phyloP scores from a whole-genome alignment of 805 yeast genomes.

The Yamadazyma kitorensis region DNA sequence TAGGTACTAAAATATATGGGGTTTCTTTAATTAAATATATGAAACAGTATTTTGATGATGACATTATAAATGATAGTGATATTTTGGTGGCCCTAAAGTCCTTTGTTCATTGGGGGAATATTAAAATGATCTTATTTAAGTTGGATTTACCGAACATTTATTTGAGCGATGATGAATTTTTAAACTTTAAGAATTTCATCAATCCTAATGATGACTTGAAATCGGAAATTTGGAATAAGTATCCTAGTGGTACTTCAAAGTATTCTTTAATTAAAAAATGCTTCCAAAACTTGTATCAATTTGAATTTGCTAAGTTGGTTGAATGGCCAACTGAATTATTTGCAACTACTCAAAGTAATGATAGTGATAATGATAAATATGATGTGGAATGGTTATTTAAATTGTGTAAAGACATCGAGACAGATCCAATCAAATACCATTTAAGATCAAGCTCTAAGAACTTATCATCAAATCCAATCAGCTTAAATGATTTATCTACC shows the following conservation, averaged over 20 bases:
- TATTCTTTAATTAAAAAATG: constrained; percentile 41
- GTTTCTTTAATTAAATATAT: constrained; percentile 38
- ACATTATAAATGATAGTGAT: constrained; percentile 35
- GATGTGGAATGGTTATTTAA: constrained; percentile 34
- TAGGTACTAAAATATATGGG: constrained; percentile 50
- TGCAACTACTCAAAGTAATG: too few species aligned
- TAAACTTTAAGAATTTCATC: constrained; percentile 40
- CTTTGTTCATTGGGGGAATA: constrained; percentile 55
- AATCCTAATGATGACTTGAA: constrained; percentile 39
- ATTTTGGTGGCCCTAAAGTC: constrained; percentile 48
- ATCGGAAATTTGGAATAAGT: constrained; percentile 39
- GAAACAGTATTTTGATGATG: constrained; percentile 37
- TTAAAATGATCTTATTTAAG: constrained; percentile 44
- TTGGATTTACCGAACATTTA: constrained; percentile 38
- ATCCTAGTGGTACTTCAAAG: constrained; percentile 54
- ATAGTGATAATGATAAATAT: constrained; percentile 8
- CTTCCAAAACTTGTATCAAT: constrained; percentile 31
- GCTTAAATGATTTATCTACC: constrained; percentile 30
- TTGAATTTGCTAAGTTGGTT: constrained; percentile 37
- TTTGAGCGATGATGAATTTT: constrained; percentile 25
- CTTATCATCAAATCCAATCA: constrained; percentile 30
- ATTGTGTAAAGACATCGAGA: constrained; percentile 45
- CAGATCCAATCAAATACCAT: constrained; percentile 48
- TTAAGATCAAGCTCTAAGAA: constrained; percentile 38
- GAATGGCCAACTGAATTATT: constrained; percentile 24